These are phyloP conservation scores for Schoenoplectus triqueter DNA, from an alignment of 202 grass and related monocot species.

Conservation along the genomic window DNA sequence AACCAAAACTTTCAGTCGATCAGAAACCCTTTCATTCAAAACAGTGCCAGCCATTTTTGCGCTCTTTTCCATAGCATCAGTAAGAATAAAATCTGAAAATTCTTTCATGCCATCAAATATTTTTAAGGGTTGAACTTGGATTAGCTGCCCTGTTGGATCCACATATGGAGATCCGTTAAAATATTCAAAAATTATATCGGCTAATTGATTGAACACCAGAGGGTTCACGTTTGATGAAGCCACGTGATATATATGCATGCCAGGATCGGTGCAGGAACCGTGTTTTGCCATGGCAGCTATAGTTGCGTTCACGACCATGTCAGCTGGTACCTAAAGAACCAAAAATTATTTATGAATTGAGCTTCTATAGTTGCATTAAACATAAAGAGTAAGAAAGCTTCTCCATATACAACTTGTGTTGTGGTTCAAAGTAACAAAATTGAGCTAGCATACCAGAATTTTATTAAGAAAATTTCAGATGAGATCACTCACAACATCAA, in stretches of 20 bases:
- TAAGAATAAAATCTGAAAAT: neutral
- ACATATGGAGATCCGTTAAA: neutral
- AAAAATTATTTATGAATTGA: too few relatives aligned
- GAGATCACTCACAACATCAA: neutral
- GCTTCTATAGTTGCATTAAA: neutral
- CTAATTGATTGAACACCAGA: neutral
- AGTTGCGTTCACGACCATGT: conserved; percentile 2
- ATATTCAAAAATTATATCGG: neutral
- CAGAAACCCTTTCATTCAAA: neutral
- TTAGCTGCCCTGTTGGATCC: neutral
- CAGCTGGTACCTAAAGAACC: neutral
- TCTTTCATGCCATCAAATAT: neutral
- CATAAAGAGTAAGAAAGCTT: neutral
- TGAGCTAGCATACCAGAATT: neutral
- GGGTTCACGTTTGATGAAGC: neutral
- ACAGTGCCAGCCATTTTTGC: neutral
- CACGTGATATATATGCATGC: neutral
- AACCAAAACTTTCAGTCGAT: neutral
- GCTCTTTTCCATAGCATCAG: neutral
- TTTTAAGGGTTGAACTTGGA: neutral
- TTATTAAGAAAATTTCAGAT: neutral
- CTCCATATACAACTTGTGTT: neutral
- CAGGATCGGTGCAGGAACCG: neutral
- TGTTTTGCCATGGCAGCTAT: neutral
- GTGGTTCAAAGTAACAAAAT: neutral